These are phyloP conservation scores for Collybiopsis luxurians DNA, from an alignment of 768 basidiomycete genomes.

Conservation along the genomic window DNA sequence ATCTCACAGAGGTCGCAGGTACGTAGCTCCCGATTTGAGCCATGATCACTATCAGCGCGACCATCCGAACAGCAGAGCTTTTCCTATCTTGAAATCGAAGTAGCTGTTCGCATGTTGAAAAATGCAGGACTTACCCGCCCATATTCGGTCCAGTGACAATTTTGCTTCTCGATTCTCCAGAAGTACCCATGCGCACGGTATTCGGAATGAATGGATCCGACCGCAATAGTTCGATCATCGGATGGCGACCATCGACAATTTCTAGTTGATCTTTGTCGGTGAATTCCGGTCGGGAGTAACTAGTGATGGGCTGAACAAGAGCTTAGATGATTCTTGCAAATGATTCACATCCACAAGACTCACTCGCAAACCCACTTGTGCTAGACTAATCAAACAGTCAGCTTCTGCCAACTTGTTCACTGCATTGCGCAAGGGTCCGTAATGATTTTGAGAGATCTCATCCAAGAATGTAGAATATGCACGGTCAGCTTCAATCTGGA, in stretches of 20 bases:
- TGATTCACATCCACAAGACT: background rate
- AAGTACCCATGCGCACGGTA: constrained; percentile 56
- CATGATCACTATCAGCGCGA: constrained; percentile 75
- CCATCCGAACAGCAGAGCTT: constrained; percentile 79
- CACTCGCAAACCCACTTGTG: constrained; percentile 66
- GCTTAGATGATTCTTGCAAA: background rate
- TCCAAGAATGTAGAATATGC: constrained; percentile 68
- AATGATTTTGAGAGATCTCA: constrained; percentile 67
- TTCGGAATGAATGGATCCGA: constrained; percentile 88
- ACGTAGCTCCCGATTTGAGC: constrained; percentile 95
- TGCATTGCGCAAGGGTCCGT: constrained; percentile 67
- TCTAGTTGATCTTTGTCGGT: constrained; percentile 64
- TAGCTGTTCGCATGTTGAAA: background rate
- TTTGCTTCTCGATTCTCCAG: constrained; percentile 49
- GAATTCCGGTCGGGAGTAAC: constrained; percentile 79
- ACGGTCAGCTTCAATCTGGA: constrained; percentile 57
- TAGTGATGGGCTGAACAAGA: constrained; percentile 17
- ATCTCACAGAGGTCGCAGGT: constrained; percentile 69
- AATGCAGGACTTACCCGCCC: constrained; percentile 51
- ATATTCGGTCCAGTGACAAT: constrained; percentile 86
- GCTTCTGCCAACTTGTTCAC: constrained; percentile 80
- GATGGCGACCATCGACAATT: constrained; percentile 85
- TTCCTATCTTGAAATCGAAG: constrained; percentile 45
- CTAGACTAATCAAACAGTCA: constrained; percentile 86
- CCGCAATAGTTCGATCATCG: constrained; percentile 82